These are phyloP conservation scores for Vitis hybrid DNA, from an alignment of 177 flowering plant species.

Conservation along the genomic window DNA sequence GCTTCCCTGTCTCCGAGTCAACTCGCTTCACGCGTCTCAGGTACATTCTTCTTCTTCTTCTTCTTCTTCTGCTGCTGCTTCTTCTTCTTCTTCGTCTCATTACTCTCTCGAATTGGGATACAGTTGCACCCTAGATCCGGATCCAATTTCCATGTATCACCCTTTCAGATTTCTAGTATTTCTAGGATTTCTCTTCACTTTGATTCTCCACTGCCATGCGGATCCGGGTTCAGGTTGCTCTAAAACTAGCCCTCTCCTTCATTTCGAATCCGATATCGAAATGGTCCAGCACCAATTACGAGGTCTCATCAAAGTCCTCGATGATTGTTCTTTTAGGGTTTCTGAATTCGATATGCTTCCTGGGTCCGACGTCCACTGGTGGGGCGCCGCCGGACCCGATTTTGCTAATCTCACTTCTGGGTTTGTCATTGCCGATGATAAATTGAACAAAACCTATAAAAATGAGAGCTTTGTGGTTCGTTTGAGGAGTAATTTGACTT, in stretches of 20 bases:
- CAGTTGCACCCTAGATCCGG: constrained; percentile 6
- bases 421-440: constrained; percentile 60
- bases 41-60: no score
- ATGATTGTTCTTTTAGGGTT: constrained; percentile 82
- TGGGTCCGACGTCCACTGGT: constrained; percentile 81
- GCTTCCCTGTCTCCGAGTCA: no score
- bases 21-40: no score
- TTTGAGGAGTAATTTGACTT: constrained; percentile 52
- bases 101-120: no score
- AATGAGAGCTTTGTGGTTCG: constrained; percentile 61
- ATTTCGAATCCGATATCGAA: constrained; percentile 54
- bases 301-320: constrained; percentile 53
- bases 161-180: constrained; percentile 17
- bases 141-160: constrained; percentile 25
- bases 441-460: constrained; percentile 56
- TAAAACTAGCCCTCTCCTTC: constrained; percentile 34
- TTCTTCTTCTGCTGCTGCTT: no score
- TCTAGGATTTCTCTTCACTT: constrained; percentile 21
- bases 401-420: constrained; percentile 71
- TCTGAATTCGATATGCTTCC: constrained; percentile 79
- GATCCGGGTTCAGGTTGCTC: constrained; percentile 34
- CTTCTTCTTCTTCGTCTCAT: no score
- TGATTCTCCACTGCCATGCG: constrained; percentile 20
- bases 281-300: constrained; percentile 89
- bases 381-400: constrained; percentile 68